A percentile compares a stretch with the other conserved stretches of the same genome.
phyloP scores from a whole-genome alignment of 495 filamentous ascomycete genomes.

The Penicillium dipodomyicola region DNA sequence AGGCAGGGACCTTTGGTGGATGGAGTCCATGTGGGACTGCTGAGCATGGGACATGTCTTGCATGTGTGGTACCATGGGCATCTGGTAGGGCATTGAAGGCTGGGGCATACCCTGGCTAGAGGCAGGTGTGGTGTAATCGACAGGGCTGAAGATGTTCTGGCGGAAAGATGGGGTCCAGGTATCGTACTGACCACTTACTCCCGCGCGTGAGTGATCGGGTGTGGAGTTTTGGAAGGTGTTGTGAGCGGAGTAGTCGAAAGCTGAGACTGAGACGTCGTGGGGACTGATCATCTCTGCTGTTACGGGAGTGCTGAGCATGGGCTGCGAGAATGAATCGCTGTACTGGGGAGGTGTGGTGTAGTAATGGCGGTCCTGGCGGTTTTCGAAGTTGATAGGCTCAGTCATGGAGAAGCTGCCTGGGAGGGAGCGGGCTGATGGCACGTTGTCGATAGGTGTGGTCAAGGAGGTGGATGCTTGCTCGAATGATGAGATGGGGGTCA shows the following conservation, averaged over 20 bases:
- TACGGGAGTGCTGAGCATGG: conserved; percentile 35
- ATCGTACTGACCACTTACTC: conserved; percentile 27
- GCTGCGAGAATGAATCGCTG: conserved; percentile 35
- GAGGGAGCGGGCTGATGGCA: conserved; percentile 18
- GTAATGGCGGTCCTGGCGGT: conserved; percentile 33
- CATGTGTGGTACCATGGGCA: conserved; percentile 33
- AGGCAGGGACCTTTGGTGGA: conserved; percentile 21
- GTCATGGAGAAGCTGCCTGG: conserved; percentile 32
- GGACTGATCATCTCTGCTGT: conserved; percentile 33
- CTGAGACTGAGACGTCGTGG: conserved; percentile 29
- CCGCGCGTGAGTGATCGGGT: conserved; percentile 24
- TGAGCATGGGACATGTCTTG: conserved; percentile 31
- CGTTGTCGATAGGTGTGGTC: conserved; percentile 31
- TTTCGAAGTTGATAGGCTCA: conserved; percentile 36
- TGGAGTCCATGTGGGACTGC: conserved; percentile 22
- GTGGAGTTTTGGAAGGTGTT: conserved; percentile 30
- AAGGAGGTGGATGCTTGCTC: conserved; percentile 30
- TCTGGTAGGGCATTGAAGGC: conserved; percentile 32
- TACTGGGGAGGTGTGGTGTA: conserved; percentile 36
- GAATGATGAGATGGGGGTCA: conserved; percentile 35
- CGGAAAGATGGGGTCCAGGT: conserved; percentile 42
- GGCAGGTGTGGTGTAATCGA: conserved; percentile 32
- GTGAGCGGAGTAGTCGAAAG: conserved; percentile 35
- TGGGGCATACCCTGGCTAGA: conserved; percentile 28
- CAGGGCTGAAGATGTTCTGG: conserved; percentile 39